phyloP scores from a whole-genome alignment of 108 stramenopile genomes.

The Phaeodactylum tricornutum region DNA sequence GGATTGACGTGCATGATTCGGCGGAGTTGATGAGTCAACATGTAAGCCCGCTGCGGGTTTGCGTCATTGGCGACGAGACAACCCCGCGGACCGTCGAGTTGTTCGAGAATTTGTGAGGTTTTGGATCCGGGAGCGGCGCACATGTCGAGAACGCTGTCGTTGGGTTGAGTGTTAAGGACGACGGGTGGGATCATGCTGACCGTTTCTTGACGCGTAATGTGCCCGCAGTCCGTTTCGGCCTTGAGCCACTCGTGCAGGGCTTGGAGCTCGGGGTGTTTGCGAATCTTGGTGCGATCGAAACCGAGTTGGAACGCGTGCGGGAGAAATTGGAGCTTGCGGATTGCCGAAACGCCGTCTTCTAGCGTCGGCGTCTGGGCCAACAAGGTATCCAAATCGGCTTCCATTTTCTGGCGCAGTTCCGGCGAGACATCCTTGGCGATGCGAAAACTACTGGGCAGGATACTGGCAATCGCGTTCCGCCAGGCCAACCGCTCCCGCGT shows the following conservation, averaged over 20 bases:
- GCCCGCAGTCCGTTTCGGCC: slow-evolving; percentile 69
- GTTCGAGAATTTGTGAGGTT: slow-evolving; percentile 92
- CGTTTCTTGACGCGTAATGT: slow-evolving; percentile 95
- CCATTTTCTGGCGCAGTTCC: slow-evolving; percentile 29
- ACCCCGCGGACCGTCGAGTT: slow-evolving; percentile 36
- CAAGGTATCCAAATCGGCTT: slow-evolving; percentile 51
- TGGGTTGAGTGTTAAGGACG: slow-evolving; percentile 70
- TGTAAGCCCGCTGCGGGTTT: slow-evolving; percentile 90
- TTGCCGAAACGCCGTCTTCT: slow-evolving; percentile 50
- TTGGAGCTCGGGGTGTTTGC: slow-evolving; percentile 48
- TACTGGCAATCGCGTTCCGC: slow-evolving; percentile 34
- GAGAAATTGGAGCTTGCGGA: slow-evolving; percentile 15
- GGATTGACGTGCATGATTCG: slow-evolving; percentile 74
- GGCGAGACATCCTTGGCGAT: slow-evolving; percentile 61
- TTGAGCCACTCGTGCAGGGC: slow-evolving; percentile 69
- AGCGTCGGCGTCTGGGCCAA: slow-evolving; percentile 21
- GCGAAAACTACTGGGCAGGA: slow-evolving; percentile 71
- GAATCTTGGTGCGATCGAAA: slow-evolving; percentile 60
- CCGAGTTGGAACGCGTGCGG: slow-evolving; percentile 60
- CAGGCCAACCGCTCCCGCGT: slow-evolving; percentile 49
- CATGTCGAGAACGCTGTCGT: slow-evolving; percentile 89
- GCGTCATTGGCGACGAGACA: slow-evolving; percentile 94
- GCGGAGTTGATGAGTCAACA: slow-evolving; percentile 90
- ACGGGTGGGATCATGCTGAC: slow-evolving; percentile 98
- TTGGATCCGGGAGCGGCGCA: slow-evolving; percentile 98